Conservation (phyloP, 345 rosid genomes). For the Excoecaria cochinchinensis region DNA sequence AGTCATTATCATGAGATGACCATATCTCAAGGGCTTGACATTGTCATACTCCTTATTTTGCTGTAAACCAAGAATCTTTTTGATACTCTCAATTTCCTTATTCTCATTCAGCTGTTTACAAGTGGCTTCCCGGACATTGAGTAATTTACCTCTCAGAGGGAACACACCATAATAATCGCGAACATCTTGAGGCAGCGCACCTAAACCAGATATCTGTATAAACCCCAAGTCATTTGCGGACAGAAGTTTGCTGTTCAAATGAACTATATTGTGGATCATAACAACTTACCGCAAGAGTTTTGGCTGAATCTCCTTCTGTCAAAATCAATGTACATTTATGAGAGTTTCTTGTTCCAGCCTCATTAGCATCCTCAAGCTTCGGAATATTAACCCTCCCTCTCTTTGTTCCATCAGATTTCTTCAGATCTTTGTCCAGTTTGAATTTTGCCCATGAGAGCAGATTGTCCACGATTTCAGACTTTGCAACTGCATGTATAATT, state of each 20-base stretch:
- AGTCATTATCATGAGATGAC: constrained; percentile 98
- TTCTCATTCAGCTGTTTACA: constrained; percentile 76
- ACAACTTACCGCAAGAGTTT: constrained; percentile 82
- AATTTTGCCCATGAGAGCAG: constrained; percentile 90
- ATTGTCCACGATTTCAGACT: constrained; percentile 75
- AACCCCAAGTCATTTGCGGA: constrained; percentile 14
- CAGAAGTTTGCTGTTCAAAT: background rate
- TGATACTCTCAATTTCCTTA: constrained; percentile 75
- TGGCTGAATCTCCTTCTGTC: constrained; percentile 99
- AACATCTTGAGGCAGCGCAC: constrained; percentile 49
- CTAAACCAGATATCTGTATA: constrained; percentile 69
- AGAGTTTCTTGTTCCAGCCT: constrained; percentile 85
- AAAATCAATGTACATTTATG: constrained; percentile 77
- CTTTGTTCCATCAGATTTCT: constrained; percentile 89
- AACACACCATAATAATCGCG: constrained; percentile 79
- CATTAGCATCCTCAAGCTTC: constrained; percentile 89
- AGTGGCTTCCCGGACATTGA: constrained; percentile 95
- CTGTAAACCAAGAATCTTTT: constrained; percentile 94
- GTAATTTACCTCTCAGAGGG: constrained; percentile 88
- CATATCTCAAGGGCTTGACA: constrained; percentile 92
- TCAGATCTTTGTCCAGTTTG: constrained; percentile 82
- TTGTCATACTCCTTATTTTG: constrained; percentile 65
- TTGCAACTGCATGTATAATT: constrained; percentile 51
- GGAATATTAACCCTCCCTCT: constrained; percentile 55
- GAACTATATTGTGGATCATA: background rate